Evolutionary conservation across 2,329 filamentous ascomycete genomes (phyloP), one percentile per base, ranked within the genome.

Genomic region (Clonostachys solani): DNA sequence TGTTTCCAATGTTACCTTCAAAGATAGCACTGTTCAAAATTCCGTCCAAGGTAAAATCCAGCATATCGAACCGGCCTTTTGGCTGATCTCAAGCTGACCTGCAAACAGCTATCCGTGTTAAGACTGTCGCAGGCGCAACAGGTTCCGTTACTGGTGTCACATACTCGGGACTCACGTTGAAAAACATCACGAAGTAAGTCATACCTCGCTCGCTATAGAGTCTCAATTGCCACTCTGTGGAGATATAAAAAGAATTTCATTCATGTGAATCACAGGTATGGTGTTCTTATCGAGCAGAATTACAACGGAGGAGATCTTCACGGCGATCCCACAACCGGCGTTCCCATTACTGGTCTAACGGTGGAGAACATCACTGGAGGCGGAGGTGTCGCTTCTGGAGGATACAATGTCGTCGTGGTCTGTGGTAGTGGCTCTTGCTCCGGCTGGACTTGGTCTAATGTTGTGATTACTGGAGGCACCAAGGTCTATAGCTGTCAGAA

Each of bases 341-440:
- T 80, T n/a, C 75, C 74, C n/a, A 78, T 80, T 58, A 78, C 75
- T 9, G 69, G 65, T 8, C 52, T 80, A 7, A 70, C 64, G 2
- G 57, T 79, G 43, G 59, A 64, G 42, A 59, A 66, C 47, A 64
- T 79, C 49, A 66, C 15, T 6, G 46, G 46, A 12, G 17, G 55
- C 4, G 75, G 75, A 29, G 62, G 64, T 5, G 73, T 78, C 42
- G 49, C 59, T 34, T 59, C 59, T 3, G 53, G 52, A 8, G 72
- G 56, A n/a, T 67, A 61, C 17, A 60, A 74, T 44, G 60, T 79
- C 51, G 76, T 76, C 55, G 75, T 82, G 47, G 69, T 80, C 15
- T 82, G 79, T 53, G 79, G 71, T 13, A 61, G 59, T 38, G 75
- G 72, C 33, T 65, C 67, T 47, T 41, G 40, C 40, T 41, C 40